A percentile compares a stretch with the other conserved stretches of the same genome.
phyloP scores from a whole-genome alignment of 164 flowering plant species.

The Sextonia rubra region DNA sequence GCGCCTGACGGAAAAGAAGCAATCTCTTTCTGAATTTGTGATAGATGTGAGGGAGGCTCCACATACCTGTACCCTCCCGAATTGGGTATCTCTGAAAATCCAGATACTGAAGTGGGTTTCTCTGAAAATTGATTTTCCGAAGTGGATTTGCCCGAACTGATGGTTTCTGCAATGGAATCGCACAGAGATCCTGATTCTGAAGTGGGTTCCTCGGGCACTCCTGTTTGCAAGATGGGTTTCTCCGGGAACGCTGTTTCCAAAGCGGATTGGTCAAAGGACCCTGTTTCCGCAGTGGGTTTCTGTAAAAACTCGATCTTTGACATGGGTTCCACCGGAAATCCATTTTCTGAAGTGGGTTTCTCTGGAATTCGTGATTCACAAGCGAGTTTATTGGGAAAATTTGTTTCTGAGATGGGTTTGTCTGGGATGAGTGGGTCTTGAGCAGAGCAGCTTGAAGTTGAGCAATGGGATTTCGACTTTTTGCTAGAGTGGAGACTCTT shows the following conservation, averaged over 20 bases:
- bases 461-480: neutral
- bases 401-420: neutral
- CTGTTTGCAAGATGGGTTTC: neutral
- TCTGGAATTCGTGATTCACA: neutral
- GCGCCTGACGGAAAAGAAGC: neutral
- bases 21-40: slow-evolving; percentile 9
- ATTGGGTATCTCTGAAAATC: slow-evolving; percentile 5
- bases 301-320: neutral
- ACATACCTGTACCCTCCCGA: slow-evolving; percentile 7
- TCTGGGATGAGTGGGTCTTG: neutral
- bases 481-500: neutral
- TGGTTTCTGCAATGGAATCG: slow-evolving; percentile 4
- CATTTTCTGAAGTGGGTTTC: neutral
- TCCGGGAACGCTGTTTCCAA: neutral
- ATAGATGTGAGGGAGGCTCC: neutral
- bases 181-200: neutral
- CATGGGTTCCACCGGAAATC: neutral
- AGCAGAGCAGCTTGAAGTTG: neutral
- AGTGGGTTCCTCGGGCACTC: neutral
- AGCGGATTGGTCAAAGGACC: neutral
- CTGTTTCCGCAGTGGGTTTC: neutral
- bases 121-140: slow-evolving; percentile 3
- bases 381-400: neutral
- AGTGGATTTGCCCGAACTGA: neutral
- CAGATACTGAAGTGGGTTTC: slow-evolving; percentile 5